Base-by-base conservation (phyloP, 805 yeast species). In the Lipomyces anomalus region DNA sequence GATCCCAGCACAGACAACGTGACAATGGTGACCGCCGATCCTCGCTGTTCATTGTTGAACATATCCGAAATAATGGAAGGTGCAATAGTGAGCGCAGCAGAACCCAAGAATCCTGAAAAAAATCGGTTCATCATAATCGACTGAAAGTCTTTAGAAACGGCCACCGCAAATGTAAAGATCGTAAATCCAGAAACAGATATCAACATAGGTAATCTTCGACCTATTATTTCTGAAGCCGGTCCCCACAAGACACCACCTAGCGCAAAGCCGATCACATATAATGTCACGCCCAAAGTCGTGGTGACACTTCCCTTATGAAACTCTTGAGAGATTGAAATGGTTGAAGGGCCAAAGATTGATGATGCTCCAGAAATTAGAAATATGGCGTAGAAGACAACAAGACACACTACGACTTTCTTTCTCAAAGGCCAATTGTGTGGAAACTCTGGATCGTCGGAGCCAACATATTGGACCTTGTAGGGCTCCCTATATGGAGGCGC, bases 241-340 rank as follows among this genome's bases (percentile, higher is more conserved):
- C 85, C 92, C 81, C 86, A 84, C 33, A 83, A 57, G 40, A 84
- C 70, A 1, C 95, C 95, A 17, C 94, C 92, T 1, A 84, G 73
- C 1, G 94, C 94, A 64, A 85, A 85, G 18, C 95, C 95, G 39
- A 84, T 63, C 20, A 85, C 90, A 58, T 74, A 89, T 21, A 88
- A 68, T 0, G 95, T 78, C 4, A 87, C 74, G 46, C 86, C 83
- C 37, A 90, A 70, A 18, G 84, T 75, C 13, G 82, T 81, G 9
- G 79, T 87, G 13, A 78, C 83, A 3, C 58, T 52, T 37, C 84
- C 81, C 38, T 88, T 78, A 48, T 75, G 75, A 64, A 64, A 88
- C 30, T 71, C 64, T 38, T 54, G 66, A 54, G 73, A 62, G 30
- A 20, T 58, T 16, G 64, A 72, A 0, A 64, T 58, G 11, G 76